These are phyloP conservation scores for Tetrapisispora fleetii DNA, from an alignment of 805 yeast genomes.

Conservation along the genomic window DNA sequence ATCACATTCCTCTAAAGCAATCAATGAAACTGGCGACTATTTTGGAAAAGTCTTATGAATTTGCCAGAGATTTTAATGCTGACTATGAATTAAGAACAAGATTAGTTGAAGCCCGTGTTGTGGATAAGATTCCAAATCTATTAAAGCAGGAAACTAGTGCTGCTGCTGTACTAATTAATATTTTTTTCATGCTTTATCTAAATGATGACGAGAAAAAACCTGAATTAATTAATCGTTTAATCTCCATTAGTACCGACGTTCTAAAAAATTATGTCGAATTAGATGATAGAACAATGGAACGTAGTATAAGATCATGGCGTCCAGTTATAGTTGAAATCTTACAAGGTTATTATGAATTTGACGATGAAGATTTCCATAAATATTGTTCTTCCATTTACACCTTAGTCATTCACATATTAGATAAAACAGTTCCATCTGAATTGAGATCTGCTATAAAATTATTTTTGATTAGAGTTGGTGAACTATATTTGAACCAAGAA, in stretches of 20 bases:
- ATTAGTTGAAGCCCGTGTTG: constrained; percentile 84
- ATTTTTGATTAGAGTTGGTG: constrained; percentile 50
- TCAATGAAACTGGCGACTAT: constrained; percentile 50
- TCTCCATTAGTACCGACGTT: constrained; percentile 64
- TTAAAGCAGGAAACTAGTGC: constrained; percentile 86
- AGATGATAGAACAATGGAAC: constrained; percentile 64
- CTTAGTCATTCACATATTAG: constrained; percentile 47
- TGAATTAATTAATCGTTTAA: constrained; percentile 35
- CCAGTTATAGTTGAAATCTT: constrained; percentile 86
- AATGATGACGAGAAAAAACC: constrained; percentile 38
- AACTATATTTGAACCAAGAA: constrained; percentile 29
- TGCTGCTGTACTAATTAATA: constrained; percentile 74
- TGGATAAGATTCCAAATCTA: constrained; percentile 84
- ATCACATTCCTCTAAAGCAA: constrained; percentile 54
- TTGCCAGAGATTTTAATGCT: constrained; percentile 80
- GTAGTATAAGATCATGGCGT: constrained; percentile 77
- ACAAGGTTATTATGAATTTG: constrained; percentile 72
- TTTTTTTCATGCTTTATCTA: constrained; percentile 65
- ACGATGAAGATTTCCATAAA: constrained; percentile 55
- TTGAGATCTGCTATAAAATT: constrained; percentile 50
- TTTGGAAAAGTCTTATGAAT: constrained; percentile 61
- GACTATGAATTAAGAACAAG: constrained; percentile 82
- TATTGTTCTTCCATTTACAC: constrained; percentile 54
- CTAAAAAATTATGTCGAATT: constrained; percentile 59
- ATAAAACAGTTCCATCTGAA: constrained; percentile 51